Evolutionary conservation across 2,329 filamentous ascomycete species (phyloP), one percentile per base, ranked within the genome.

Genomic region (Trichoderma brevicompactum): DNA sequence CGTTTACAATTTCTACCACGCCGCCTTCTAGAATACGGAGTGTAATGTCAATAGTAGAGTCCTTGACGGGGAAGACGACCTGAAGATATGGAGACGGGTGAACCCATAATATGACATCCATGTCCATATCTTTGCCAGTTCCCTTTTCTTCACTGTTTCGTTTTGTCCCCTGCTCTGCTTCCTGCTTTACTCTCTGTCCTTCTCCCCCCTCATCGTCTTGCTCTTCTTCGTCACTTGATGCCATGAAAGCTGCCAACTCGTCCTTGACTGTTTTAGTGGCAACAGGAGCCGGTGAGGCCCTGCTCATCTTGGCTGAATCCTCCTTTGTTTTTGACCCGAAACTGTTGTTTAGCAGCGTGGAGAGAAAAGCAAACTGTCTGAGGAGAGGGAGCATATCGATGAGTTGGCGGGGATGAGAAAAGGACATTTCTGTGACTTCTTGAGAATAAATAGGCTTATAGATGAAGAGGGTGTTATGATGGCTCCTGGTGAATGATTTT

Each of bases 351-450:
- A 94, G 80, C 2, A 95, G 76, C 0, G 81, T 85, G 1, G 87
- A 87, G 5, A 92, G 79, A 69, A 90, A 87, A 0, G 89, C 89
- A 72, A 92, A 95, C 74, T 95, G 92, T 13, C 92, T 83, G 15
- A 95, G 79, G 4, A 84, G 80, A 0, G 92, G 91, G n/a, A 96
- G 81, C 73, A 94, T 86, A 61, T 86, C 83, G 7, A 94, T 79
- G 4, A 96, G 79, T 73, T 96, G 91, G 56, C 87, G 85, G 0
- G 92, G 92, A 72, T 96, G 92, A 2, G 87, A 86, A 72, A 96
- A 94, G 0, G 91, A 87, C 38, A 95, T 80, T 64, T 89, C 86
- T 1, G 84, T 85, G 8, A 96, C 75, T 3, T 82, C 81, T 64
- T 88, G 85, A 0, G 88, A 89, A 69, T 89, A 92, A 8, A 92